Evolutionary conservation across 1,139 yeast genomes (phyloP).

Genomic region (Hansenula anomala): DNA sequence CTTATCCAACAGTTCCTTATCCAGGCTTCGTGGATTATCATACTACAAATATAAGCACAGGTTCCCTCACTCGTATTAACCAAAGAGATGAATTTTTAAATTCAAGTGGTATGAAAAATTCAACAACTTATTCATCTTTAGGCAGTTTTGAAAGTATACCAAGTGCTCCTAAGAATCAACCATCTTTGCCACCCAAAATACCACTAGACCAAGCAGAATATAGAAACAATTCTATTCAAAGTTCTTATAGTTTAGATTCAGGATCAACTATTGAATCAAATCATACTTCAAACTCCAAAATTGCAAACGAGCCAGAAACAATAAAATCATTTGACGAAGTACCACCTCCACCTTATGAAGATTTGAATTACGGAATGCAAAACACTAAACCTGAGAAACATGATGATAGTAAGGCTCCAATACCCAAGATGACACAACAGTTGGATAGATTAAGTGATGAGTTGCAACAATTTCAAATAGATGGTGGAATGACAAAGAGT

Average conservation of each 20-base stretch:
- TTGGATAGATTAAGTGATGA: conserved; percentile 4
- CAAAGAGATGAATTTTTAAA: conserved; percentile 8
- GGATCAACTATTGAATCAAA: not conserved
- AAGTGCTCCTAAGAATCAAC: not conserved
- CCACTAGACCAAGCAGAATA: conserved; percentile 2
- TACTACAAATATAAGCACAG: conserved; percentile 11
- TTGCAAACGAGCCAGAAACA: not conserved
- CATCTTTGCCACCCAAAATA: conserved; percentile 3
- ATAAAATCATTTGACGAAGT: not conserved
- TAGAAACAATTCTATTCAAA: conserved; percentile 1
- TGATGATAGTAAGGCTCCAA: too few species aligned
- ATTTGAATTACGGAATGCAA: not conserved
- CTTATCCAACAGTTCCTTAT: conserved; percentile 16
- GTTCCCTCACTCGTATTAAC: conserved; percentile 11
- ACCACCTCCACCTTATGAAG: conserved; percentile 3
- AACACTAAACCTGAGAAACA: not conserved
- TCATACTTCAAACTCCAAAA: not conserved
- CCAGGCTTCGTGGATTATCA: conserved; percentile 12
- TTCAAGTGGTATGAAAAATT: not conserved
- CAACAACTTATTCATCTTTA: not conserved
- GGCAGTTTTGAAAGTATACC: conserved; percentile 3
- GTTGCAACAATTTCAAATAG: conserved; percentile 2
- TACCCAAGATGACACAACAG: not conserved
- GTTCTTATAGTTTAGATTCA: conserved; percentile 1
- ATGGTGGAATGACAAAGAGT: not conserved